A percentile compares a stretch with the other conserved stretches of the same genome.
phyloP scores from a whole-genome alignment of 352 stramenopile species.

The Blastocystis hominis region DNA sequence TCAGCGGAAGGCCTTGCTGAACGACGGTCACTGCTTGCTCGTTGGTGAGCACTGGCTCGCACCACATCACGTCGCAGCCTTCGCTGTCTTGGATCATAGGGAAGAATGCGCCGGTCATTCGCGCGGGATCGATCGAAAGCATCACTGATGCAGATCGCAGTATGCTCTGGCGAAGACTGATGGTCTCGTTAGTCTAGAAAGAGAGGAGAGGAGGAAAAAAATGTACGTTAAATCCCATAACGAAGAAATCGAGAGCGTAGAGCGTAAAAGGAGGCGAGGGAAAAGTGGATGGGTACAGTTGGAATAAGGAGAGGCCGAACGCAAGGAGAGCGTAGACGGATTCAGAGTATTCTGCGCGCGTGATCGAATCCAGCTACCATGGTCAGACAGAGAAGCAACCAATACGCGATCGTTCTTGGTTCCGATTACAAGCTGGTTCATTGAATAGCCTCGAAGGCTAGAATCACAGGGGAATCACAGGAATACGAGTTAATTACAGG shows the following conservation, averaged over 20 bases:
- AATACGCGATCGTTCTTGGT: not conserved
- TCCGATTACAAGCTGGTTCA: not conserved
- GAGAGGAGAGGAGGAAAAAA: not conserved
- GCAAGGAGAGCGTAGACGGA: not conserved
- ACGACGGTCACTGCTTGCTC: not conserved
- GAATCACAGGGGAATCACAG: not conserved
- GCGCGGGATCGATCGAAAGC: constrained; percentile 11
- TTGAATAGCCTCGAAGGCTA: not conserved
- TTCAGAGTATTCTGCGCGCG: constrained; percentile 20
- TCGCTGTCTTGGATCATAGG: not conserved
- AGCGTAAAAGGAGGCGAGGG: not conserved
- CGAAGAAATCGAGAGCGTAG: constrained; percentile 16
- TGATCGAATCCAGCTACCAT: not conserved
- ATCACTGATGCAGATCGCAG: not conserved
- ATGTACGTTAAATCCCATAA: constrained; percentile 9
- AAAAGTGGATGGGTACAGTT: not conserved
- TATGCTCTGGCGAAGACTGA: constrained; percentile 18
- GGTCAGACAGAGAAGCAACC: not conserved
- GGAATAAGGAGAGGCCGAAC: not conserved
- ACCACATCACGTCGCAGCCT: not conserved
- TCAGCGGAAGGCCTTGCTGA: not conserved
- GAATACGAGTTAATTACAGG: not conserved
- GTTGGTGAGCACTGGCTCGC: not conserved
- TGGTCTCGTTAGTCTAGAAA: constrained; percentile 7
- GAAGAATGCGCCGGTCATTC: not conserved